Conservation (phyloP, 1,284 basidiomycete species). For the Gymnopus androsaceus region DNA sequence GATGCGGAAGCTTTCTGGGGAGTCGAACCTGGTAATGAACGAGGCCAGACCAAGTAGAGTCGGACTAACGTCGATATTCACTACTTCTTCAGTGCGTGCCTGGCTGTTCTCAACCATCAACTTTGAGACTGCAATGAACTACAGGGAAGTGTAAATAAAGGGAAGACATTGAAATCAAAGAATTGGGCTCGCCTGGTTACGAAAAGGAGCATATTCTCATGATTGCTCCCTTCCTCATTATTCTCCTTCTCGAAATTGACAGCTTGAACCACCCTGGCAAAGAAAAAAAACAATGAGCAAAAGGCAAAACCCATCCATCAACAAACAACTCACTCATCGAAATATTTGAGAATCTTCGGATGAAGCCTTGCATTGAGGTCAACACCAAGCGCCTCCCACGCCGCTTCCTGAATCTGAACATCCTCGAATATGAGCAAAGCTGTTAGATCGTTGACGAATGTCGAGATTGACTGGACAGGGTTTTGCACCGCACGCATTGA, state of each 20-base stretch:
- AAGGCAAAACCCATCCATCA: neutral
- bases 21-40: conserved; percentile 67
- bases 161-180: conserved; percentile 11
- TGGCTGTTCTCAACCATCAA: conserved; percentile 76
- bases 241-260: conserved; percentile 44
- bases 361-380: conserved; percentile 77
- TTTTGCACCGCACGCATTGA: conserved; percentile 65
- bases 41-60: conserved; percentile 64
- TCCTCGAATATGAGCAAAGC: conserved; percentile 66
- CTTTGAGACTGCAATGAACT: conserved; percentile 78
- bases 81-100: conserved; percentile 57
- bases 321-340: conserved; percentile 64
- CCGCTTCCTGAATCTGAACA: conserved; percentile 70
- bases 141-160: too few relatives aligned
- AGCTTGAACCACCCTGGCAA: conserved; percentile 45
- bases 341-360: conserved; percentile 63
- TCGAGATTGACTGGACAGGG: conserved; percentile 55
- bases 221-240: conserved; percentile 32
- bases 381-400: conserved; percentile 77
- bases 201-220: conserved; percentile 63
- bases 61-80: conserved; percentile 71
- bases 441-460: conserved; percentile 74
- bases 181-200: conserved; percentile 73
- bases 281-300: neutral
- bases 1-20: conserved; percentile 58